phyloP scores from a whole-genome alignment of 805 yeast species.

The Saturnispora besseyi region DNA sequence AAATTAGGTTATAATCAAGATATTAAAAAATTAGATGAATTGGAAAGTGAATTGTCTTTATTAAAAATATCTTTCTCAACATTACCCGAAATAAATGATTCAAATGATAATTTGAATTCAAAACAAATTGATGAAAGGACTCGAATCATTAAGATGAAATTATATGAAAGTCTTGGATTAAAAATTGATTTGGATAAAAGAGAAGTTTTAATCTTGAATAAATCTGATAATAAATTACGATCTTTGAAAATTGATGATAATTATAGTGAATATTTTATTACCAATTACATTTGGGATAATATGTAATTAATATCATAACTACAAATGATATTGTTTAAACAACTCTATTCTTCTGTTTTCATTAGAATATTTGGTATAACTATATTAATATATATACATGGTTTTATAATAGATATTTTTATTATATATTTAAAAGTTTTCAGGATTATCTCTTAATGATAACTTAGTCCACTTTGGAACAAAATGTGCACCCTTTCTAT shows the following conservation, averaged over 20 bases:
- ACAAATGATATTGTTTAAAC: too few relatives aligned
- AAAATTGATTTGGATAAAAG: constrained; percentile 34
- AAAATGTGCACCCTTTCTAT: constrained; percentile 81
- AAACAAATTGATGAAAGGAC: constrained; percentile 31
- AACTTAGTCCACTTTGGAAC: constrained; percentile 89
- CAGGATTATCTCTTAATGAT: constrained; percentile 73
- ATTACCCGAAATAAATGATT: constrained; percentile 3
- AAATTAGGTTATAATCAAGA: constrained; percentile 32
- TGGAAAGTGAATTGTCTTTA: constrained; percentile 22
- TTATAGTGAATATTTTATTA: constrained; percentile 58
- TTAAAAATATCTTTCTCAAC: constrained; percentile 11
- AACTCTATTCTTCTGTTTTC: background rate
- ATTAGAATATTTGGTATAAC: background rate
- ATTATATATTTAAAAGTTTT: constrained; percentile 39
- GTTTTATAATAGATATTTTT: background rate
- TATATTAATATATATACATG: background rate
- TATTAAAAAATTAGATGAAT: constrained; percentile 27
- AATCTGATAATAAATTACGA: constrained; percentile 36
- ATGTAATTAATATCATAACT: constrained; percentile 19
- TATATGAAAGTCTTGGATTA: constrained; percentile 55
- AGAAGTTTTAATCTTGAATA: constrained; percentile 42
- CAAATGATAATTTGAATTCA: constrained; percentile 18
- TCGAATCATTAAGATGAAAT: constrained; percentile 43
- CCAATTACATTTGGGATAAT: constrained; percentile 74
- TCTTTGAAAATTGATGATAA: constrained; percentile 42